A percentile compares a stretch with the other conserved stretches of the same genome.
These are phyloP conservation scores for Heliosperma pusillum DNA, from an alignment of 148 eudicot genomes.

Conservation along the genomic window DNA sequence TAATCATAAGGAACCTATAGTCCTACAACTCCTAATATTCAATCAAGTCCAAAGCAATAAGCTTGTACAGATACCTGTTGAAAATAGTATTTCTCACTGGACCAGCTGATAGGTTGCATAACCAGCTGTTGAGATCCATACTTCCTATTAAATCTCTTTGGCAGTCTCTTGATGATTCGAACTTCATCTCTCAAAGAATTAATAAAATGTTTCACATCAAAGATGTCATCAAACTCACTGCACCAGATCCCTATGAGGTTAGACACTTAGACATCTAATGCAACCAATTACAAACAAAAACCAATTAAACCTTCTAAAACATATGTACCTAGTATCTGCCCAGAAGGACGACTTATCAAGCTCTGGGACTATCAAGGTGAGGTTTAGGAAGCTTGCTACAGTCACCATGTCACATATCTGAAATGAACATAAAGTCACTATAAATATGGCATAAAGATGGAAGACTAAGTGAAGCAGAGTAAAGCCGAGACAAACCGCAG, in stretches of 20 bases:
- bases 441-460: constrained; percentile 5
- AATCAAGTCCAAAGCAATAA: not conserved
- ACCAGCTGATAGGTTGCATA: constrained; percentile 98
- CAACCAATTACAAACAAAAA: not conserved
- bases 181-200: constrained; percentile 84
- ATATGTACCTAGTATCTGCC: constrained; percentile 88
- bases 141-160: constrained; percentile 60
- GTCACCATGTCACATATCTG: constrained; percentile 99
- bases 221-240: constrained; percentile 93
- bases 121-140: constrained; percentile 54
- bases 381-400: constrained; percentile 85
- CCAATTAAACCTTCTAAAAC: constrained; percentile 2
- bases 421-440: constrained; percentile 25
- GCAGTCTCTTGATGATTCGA: constrained; percentile 66
- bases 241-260: constrained; percentile 20
- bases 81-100: constrained; percentile 79
- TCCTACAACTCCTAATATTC: not conserved
- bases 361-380: constrained; percentile 91
- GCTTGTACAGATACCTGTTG: constrained; percentile 56
- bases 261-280: not conserved
- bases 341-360: constrained; percentile 98
- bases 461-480: constrained; percentile 13
- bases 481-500: constrained; percentile 64
- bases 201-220: constrained; percentile 86
- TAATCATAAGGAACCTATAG: not conserved